Conservation (phyloP, 2,329 filamentous ascomycete species). For the Thermoascus crustaceus region DNA sequence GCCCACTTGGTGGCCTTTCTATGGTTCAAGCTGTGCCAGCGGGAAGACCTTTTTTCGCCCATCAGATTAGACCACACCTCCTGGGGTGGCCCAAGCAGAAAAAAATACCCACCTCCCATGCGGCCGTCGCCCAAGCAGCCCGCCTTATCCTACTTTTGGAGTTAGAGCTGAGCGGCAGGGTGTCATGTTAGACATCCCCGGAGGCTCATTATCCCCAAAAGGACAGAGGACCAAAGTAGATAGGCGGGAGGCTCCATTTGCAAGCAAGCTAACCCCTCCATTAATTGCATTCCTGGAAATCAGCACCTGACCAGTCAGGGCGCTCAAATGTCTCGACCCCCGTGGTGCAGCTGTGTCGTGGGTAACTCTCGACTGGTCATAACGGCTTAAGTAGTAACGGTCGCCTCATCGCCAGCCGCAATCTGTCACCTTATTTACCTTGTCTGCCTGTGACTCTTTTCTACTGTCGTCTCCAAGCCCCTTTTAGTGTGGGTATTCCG, state of each 20-base stretch:
- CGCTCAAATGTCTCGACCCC: slow-evolving; percentile 1
- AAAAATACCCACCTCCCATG: neutral
- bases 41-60: neutral
- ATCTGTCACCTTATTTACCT: too few species aligned
- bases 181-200: neutral
- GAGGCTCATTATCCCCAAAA: neutral
- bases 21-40: neutral
- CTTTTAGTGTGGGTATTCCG: neutral
- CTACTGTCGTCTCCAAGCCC: too few species aligned
- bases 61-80: neutral
- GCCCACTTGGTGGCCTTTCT: neutral
- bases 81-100: slow-evolving; percentile 1
- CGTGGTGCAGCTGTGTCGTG: neutral
- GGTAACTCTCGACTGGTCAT: neutral
- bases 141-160: neutral
- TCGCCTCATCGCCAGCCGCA: neutral
- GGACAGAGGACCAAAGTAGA: neutral
- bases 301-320: slow-evolving; percentile 1
- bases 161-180: slow-evolving; percentile 1
- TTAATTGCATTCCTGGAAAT: neutral
- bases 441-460: too few species aligned
- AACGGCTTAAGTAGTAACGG: neutral
- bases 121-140: too few species aligned
- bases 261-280: neutral
- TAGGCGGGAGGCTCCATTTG: neutral